These are phyloP conservation scores for Xylaria digitata DNA, from an alignment of 2,329 filamentous ascomycete genomes.

Conservation along the genomic window DNA sequence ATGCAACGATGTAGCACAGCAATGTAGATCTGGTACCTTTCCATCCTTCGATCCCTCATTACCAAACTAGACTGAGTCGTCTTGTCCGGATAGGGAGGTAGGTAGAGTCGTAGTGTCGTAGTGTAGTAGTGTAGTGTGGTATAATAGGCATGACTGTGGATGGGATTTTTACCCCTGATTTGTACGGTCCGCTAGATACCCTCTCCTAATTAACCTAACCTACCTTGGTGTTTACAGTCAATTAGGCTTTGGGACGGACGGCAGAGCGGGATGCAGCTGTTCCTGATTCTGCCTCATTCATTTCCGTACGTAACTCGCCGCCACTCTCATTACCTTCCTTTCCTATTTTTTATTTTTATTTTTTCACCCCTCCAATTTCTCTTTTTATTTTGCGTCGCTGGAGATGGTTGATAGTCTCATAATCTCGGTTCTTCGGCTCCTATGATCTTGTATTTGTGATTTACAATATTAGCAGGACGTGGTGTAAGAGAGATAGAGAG, in stretches of 20 bases:
- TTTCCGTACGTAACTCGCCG: slow-evolving; percentile 18
- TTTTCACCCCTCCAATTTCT: not conserved
- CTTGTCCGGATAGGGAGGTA: slow-evolving; percentile 11
- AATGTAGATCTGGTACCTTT: not conserved
- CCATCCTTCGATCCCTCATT: slow-evolving; percentile 1
- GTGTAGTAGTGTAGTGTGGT: too few relatives aligned
- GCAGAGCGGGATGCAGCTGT: slow-evolving; percentile 25
- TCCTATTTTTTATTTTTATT: slow-evolving; percentile 3
- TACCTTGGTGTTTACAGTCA: not conserved
- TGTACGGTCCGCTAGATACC: not conserved
- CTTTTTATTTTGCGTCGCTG: slow-evolving; percentile 3
- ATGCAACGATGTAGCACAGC: slow-evolving; percentile 2
- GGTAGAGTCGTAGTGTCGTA: not conserved
- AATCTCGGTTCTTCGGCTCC: not conserved
- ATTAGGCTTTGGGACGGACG: slow-evolving; percentile 19
- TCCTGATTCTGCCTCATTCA: slow-evolving; percentile 26
- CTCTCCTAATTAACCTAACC: not conserved
- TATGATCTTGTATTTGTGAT: not conserved
- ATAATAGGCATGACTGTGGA: slow-evolving; percentile 15
- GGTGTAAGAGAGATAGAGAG: not conserved
- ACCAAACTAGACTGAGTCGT: not conserved
- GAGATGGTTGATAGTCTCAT: not conserved
- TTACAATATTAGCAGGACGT: slow-evolving; percentile 1
- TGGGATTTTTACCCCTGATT: slow-evolving; percentile 29
- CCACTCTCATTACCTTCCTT: slow-evolving; percentile 1